Base-by-base conservation (phyloP, 2,329 filamentous ascomycete species). In the Fusarium tuaranense region DNA sequence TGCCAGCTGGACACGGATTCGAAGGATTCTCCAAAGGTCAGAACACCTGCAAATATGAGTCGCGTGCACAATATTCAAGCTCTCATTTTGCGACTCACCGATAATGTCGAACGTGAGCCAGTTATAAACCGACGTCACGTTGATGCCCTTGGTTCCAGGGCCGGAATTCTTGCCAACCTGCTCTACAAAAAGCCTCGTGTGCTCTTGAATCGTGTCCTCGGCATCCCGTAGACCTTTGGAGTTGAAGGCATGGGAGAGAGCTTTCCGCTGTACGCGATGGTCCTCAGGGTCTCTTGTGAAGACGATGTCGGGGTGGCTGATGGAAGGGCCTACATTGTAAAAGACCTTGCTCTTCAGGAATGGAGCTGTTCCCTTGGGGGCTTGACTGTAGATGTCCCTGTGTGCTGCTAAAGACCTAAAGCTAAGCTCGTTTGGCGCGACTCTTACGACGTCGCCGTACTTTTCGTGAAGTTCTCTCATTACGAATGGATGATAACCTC, bases 391-490 rank as follows among this genome's bases (percentile, higher is more conserved):
- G 2, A 79, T 79, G 1, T 79, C 76, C 3, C 60, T 73, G 27
- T 67, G 68, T 3, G 77, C 75, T 5, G 36, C 18, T 2, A 53
- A 27, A 5, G 73, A 70, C 0, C 34, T 64, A 5, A 73, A 78
- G 36, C 68, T 67, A 0, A 78, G 67, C 7, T 78, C 74, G 16
- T 77, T 72, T 18, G 69, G 64, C 2, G 72, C 66, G 0, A 70
- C 57, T 9, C 76, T 69, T 14, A 78, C 74, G 2, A 75, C 62
- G 20, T 77, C 69, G 3, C 76, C 76, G 8, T 78, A 78, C 10
- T 70, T 67, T 5, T 59, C 48, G 20, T 76, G 67, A 3, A 41
- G 20, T 25, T 58, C 6, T 36, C 51, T 61, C 5, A 75, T 67
- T 1, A 22, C 8, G 4, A 22, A 58, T 2, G 41, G 16, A n/a